These are phyloP conservation scores for Phytopythium oedochilum DNA, from an alignment of 352 stramenopile genomes.

Conservation along the genomic window DNA sequence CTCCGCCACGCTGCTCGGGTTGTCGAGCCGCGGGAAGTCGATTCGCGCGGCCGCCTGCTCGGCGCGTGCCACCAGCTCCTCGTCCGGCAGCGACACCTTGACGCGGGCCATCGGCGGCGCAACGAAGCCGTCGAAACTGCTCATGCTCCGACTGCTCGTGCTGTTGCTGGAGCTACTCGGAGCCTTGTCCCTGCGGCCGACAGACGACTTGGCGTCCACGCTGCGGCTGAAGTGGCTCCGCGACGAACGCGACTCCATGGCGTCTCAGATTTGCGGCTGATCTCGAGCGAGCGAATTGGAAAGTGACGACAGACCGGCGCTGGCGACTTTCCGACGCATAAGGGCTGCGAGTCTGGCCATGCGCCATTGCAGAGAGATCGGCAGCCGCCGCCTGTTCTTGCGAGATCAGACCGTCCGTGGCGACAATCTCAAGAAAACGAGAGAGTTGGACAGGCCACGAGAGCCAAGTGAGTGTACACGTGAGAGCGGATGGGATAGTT, in stretches of 20 bases:
- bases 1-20: not conserved
- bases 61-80: not conserved
- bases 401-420: not conserved
- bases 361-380: too few relatives aligned
- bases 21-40: constrained; percentile 4
- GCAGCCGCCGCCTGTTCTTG: too few relatives aligned
- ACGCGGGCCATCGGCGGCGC: not conserved
- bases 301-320: not conserved
- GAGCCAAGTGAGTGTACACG: too few relatives aligned
- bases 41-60: constrained; percentile 2
- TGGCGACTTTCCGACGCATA: not conserved
- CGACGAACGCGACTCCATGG: not conserved
- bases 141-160: not conserved
- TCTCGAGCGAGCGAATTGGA: not conserved
- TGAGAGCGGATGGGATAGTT: too few relatives aligned
- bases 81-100: constrained; percentile 1
- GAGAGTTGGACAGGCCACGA: not conserved
- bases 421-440: not conserved
- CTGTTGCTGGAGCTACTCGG: not conserved
- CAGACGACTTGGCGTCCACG: not conserved
- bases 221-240: not conserved
- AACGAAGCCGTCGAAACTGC: not conserved
- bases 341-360: too few relatives aligned
- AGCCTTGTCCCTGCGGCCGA: not conserved
- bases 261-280: not conserved